phyloP scores from a whole-genome alignment of 257 asterid species.

The Asclepias syriaca region DNA sequence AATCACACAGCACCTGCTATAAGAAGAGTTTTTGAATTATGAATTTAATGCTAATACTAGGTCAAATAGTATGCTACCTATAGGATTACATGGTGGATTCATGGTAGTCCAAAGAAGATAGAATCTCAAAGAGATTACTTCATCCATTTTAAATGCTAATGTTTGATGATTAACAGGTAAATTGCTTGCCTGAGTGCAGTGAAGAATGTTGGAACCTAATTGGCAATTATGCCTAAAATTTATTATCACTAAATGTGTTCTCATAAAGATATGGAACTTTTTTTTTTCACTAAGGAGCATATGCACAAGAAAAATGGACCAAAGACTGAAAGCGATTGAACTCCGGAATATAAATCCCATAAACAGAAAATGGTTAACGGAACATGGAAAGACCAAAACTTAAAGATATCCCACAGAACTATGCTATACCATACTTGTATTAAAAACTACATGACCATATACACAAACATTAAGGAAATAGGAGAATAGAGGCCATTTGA shows the following conservation, averaged over 20 bases:
- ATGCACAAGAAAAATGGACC: neutral
- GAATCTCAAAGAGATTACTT: neutral
- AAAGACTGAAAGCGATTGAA: neutral
- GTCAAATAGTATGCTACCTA: neutral
- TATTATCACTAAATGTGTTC: neutral
- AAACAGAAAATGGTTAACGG: neutral
- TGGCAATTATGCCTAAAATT: too few species aligned
- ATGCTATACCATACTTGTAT: neutral
- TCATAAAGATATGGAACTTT: neutral
- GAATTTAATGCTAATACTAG: neutral
- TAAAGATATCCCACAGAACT: neutral
- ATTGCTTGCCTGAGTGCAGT: neutral
- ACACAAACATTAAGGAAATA: neutral
- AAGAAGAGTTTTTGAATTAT: neutral
- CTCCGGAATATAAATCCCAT: neutral
- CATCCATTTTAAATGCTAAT: neutral
- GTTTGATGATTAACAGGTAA: neutral
- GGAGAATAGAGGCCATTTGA: neutral
- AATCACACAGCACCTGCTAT: neutral
- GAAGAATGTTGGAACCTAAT: neutral
- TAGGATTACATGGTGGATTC: neutral
- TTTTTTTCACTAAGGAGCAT: neutral
- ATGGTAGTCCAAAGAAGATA: neutral
- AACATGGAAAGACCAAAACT: constrained; percentile 1
- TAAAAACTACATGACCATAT: neutral